These are phyloP conservation scores for Magnusiomyces clavatus DNA, from an alignment of 1,139 yeast species.

Conservation along the genomic window DNA sequence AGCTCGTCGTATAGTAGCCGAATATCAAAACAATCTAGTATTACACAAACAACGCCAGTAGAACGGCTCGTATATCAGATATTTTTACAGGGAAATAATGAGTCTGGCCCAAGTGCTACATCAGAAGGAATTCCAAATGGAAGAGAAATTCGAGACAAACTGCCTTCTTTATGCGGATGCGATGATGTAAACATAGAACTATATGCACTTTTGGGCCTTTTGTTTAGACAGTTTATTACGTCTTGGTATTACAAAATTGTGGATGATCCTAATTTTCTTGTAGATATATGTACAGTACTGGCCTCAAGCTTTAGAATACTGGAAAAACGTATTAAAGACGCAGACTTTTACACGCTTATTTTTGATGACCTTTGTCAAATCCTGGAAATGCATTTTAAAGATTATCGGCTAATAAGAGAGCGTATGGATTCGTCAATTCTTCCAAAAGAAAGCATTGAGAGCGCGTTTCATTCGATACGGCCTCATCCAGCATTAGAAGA, in stretches of 20 bases:
- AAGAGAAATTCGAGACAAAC: constrained; percentile 10
- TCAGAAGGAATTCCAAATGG: constrained; percentile 6
- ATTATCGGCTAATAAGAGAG: constrained; percentile 22
- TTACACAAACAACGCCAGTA: not conserved
- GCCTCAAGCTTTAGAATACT: constrained; percentile 36
- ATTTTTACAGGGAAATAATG: constrained; percentile 5
- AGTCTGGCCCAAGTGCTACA: not conserved
- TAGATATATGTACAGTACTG: constrained; percentile 33
- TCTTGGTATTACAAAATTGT: constrained; percentile 40
- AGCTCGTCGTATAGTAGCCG: not conserved
- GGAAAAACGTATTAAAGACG: constrained; percentile 30
- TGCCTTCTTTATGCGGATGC: constrained; percentile 17
- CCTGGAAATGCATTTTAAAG: constrained; percentile 32
- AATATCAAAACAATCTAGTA: not conserved
- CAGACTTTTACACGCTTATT: constrained; percentile 32
- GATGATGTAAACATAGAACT: constrained; percentile 36
- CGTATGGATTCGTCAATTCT: constrained; percentile 23
- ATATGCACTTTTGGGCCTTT: constrained; percentile 39
- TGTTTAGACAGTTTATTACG: constrained; percentile 39
- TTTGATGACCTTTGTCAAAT: constrained; percentile 40
- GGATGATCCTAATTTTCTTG: constrained; percentile 35
- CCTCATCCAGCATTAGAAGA: constrained; percentile 45
- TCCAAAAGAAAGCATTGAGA: constrained; percentile 28
- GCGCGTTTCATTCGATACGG: constrained; percentile 32
- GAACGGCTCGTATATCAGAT: constrained; percentile 12